These are phyloP conservation scores for Ceriops zippeliana DNA, from an alignment of 345 rosid genomes.

Conservation along the genomic window DNA sequence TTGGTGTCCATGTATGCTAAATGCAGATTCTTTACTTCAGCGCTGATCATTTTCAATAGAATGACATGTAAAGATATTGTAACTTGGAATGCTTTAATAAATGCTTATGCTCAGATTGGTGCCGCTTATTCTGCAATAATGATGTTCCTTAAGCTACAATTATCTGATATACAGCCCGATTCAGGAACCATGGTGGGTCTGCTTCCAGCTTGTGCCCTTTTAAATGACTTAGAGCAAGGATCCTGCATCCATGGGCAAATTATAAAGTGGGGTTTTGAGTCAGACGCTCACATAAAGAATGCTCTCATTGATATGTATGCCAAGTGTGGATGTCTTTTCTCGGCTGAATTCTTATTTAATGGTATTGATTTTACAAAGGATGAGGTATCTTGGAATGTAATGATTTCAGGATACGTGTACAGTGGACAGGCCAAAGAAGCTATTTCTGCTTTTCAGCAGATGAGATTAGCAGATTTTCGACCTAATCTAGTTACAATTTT, in stretches of 20 bases:
- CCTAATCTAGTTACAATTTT: constrained; percentile 46
- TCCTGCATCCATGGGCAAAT: constrained; percentile 38
- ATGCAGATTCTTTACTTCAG: constrained; percentile 36
- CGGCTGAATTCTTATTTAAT: constrained; percentile 43
- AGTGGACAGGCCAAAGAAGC: constrained; percentile 50
- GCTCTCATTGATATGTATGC: constrained; percentile 56
- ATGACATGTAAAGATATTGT: constrained; percentile 48
- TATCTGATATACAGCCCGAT: constrained; percentile 38
- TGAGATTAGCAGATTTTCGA: constrained; percentile 39
- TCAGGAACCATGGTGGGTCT: constrained; percentile 55
- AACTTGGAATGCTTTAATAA: constrained; percentile 56
- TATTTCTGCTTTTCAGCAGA: constrained; percentile 38
- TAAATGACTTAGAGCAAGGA: constrained; percentile 38
- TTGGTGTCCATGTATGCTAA: constrained; percentile 58
- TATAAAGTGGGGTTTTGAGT: constrained; percentile 46
- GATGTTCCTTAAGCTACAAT: constrained; percentile 36
- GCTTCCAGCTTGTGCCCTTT: constrained; percentile 46
- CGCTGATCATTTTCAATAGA: constrained; percentile 38
- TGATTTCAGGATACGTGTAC: constrained; percentile 51
- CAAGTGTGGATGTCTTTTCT: constrained; percentile 47
- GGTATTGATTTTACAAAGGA: constrained; percentile 32
- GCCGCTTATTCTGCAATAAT: constrained; percentile 33
- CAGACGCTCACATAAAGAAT: constrained; percentile 41
- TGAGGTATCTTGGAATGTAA: constrained; percentile 54
- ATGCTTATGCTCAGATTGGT: constrained; percentile 46